Evolutionary conservation across 148 eudicot species (phyloP).

Genomic region (Silene latifolia): DNA sequence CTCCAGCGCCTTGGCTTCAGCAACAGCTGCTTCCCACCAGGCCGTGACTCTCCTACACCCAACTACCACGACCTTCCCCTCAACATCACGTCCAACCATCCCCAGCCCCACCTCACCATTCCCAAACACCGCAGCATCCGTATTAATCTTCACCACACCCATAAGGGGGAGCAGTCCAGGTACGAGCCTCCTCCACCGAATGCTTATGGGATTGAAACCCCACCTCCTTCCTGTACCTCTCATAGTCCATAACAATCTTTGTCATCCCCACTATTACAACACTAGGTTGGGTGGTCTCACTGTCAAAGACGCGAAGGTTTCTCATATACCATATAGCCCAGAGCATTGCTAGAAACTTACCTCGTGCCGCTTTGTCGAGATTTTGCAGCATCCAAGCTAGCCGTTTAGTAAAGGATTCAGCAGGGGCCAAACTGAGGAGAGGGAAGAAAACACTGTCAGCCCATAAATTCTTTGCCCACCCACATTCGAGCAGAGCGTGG

Average conservation of each 20-base stretch:
- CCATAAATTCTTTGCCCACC: background rate
- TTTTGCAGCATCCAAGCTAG: background rate
- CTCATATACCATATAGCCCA: background rate
- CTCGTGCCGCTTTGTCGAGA: background rate
- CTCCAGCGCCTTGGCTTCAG: background rate
- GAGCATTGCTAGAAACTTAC: background rate
- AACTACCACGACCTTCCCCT: background rate
- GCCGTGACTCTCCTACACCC: background rate
- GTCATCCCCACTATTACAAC: background rate
- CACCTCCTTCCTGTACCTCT: background rate
- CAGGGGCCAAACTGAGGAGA: background rate
- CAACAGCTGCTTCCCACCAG: background rate
- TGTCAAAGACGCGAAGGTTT: background rate
- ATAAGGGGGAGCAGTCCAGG: background rate
- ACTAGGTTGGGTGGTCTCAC: background rate
- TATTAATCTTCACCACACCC: background rate
- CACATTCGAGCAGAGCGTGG: background rate
- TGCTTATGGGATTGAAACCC: background rate
- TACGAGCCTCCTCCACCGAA: background rate
- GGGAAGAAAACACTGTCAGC: background rate
- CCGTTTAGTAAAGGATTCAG: accelerated
- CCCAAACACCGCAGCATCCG: background rate
- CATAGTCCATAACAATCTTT: background rate
- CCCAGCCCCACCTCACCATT: background rate
- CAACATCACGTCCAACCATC: background rate